Evolutionary conservation across 371 early-diverging fungal species (phyloP).

Genomic region (Mucor lusitanicus): DNA sequence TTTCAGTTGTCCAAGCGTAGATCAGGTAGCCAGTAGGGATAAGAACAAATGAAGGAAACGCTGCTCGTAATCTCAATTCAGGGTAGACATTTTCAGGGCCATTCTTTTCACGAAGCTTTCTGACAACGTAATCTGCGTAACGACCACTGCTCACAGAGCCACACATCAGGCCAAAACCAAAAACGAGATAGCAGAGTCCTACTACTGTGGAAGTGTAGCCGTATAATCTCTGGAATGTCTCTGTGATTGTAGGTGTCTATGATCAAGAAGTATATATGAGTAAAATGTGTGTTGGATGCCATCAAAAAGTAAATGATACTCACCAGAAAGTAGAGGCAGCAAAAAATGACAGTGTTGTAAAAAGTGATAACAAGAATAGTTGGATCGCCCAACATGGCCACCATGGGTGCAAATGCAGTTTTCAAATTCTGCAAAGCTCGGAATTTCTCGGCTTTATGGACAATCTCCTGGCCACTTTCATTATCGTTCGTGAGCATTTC

Average conservation of each 20-base stretch:
- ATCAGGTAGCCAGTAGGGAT: conserved; percentile 55
- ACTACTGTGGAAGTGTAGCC: conserved; percentile 32
- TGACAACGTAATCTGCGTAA: conserved; percentile 48
- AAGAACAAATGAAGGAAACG: conserved; percentile 45
- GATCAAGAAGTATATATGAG: neutral
- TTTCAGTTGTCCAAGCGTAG: conserved; percentile 55
- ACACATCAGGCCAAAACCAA: conserved; percentile 47
- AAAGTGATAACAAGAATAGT: conserved; percentile 27
- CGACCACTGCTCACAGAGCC: conserved; percentile 52
- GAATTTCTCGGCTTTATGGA: neutral
- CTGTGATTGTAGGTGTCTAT: conserved; percentile 46
- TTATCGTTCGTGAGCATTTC: neutral
- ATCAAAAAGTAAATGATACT: neutral
- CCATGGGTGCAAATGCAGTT: conserved; percentile 20
- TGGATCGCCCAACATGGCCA: conserved; percentile 26
- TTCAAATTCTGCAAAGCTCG: conserved; percentile 2
- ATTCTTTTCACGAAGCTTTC: conserved; percentile 15
- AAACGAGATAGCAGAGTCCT: conserved; percentile 50
- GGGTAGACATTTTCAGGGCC: conserved; percentile 21
- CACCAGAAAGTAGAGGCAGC: conserved; percentile 30
- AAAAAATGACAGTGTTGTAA: conserved; percentile 34
- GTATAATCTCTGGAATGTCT: conserved; percentile 38
- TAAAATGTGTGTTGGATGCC: neutral
- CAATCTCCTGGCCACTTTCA: neutral
- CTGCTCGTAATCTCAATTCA: conserved; percentile 46